Percentiles rank a stretch among this genome's conserved stretches.
phyloP scores from a whole-genome alignment of 2,329 filamentous ascomycete genomes.

The Aspergillus carbonarius region DNA sequence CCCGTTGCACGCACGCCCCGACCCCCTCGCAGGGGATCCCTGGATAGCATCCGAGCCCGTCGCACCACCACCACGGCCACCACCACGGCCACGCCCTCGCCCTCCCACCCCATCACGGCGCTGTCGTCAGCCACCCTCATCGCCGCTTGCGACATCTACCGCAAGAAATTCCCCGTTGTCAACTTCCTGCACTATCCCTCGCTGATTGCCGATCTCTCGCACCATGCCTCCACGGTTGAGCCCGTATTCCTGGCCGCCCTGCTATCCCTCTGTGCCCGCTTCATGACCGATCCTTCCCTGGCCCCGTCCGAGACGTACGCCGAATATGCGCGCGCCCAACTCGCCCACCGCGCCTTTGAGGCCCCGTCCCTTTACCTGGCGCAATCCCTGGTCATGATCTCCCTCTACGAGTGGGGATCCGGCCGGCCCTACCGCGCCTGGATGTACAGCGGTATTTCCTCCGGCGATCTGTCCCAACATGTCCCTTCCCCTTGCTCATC shows the following conservation, averaged over 20 bases:
- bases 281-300: constrained; percentile 28
- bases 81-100: background rate
- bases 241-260: constrained; percentile 36
- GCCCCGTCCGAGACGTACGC: constrained; percentile 32
- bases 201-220: constrained; percentile 35
- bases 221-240: constrained; percentile 30
- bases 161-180: constrained; percentile 38
- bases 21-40: constrained; percentile 1
- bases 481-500: background rate
- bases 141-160: constrained; percentile 36
- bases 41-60: background rate
- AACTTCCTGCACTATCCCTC: constrained; percentile 41
- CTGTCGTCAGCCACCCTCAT: constrained; percentile 32
- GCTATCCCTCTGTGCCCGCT: constrained; percentile 35
- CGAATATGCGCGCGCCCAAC: constrained; percentile 31
- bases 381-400: constrained; percentile 38
- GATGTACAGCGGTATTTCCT: constrained; percentile 37
- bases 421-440: constrained; percentile 38
- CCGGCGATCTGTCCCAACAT: too few species aligned
- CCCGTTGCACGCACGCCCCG: constrained; percentile 14
- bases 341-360: constrained; percentile 34
- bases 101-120: constrained; percentile 21
- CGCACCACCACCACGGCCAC: background rate
- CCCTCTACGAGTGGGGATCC: constrained; percentile 38
- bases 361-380: constrained; percentile 35